Evolutionary conservation across 805 yeast genomes (phyloP), one percentile per base, ranked within the genome.

Genomic region (Ogataea glucozyma): DNA sequence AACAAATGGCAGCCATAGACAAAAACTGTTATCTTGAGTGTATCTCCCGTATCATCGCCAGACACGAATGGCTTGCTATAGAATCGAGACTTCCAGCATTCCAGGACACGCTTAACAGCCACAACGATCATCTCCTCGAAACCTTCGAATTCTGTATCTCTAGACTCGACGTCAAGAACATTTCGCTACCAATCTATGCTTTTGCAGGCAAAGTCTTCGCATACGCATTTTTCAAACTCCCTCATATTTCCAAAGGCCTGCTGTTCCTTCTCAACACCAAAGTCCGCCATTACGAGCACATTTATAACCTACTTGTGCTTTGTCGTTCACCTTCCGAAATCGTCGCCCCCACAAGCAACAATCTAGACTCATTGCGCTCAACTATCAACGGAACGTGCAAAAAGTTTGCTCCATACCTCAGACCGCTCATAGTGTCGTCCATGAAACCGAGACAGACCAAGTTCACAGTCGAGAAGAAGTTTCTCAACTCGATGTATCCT

Each of bases 131-230:
- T 17, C 63, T 85, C 19, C 57, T 68, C n/a, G 66, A 70, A 29
- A 83, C 91, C 1, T 62, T 81, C 40, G 75, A 73, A 37, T 74
- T 70, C 51, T 69, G 78, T 41, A 68, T 84, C 10, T 58, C 65
- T 38, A 72, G 74, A 50, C 63, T 81, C 43, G 64, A 70, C 36
- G 53, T 71, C 43, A 81, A 81, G 48, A 69, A 69, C 18, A 65
- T 81, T 9, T 71, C 86, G 0, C 60, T 79, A n/a, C 70, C 83
- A 5, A 61, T 76, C 16, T 70, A 79, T 17, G 88, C 88, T 3
- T 83, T 84, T 51, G 67, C 79, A 10, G 91, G 91, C 5, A 84
- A 85, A 54, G 73, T 81, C 3, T 74, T 85, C 58, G 89, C 89
- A 1, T 78, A 79, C 54, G 66, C 79, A 3, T 85, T 73, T 49